Base-by-base conservation (phyloP, 2,329 filamentous ascomycete species). In the Leptographium lundbergii region DNA sequence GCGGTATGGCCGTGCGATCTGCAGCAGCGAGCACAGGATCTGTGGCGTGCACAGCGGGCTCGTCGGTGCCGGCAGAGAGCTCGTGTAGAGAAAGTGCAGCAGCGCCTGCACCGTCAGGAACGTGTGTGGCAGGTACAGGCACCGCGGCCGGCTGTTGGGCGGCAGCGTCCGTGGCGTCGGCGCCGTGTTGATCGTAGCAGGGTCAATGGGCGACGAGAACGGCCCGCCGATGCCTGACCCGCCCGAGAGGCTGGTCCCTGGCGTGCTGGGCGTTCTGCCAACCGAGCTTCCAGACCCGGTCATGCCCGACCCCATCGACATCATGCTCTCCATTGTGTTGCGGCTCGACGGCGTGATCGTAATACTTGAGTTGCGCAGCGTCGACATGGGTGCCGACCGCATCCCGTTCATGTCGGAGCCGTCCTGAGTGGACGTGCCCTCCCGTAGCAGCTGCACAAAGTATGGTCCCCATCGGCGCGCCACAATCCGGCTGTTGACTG, bases 11-110 rank as follows among this genome's bases (percentile, higher is more conserved):
- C 94, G 85, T 0, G 94, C 89, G 59, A 99, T 85, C 70, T 99
- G 94, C 9, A 99, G 80, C 6, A 99, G 81, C 10, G 92, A 96
- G 75, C 94, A 99, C 52, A 97, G 82, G 25, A 96, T 95, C 66
- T 97, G 94, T 0, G 94, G 92, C 0, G 91, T 96, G 69, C 91
- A 96, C 36, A 96, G 81, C 1, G 84, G 81, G 6, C 89, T 91
- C 13, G 82, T 82, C 0, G 84, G 81, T 0, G 87, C 78, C 0
- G 94, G 92, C 1, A 99, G 81, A 0, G 89, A 87, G 34, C 90
- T 95, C 0, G 92, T 96, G 72, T 99, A 99, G 11, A 99, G 79
- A 69, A 88, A 99, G 71, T 96, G 88, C 32, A 97, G 82, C 25
- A 99, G 81, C 0, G 94, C 88, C 69, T 96, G 89, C 24, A 97